Percentiles rank a stretch among this genome's conserved stretches.
phyloP scores from a whole-genome alignment of 805 yeast species.

The Suhomyces xylopsoci region DNA sequence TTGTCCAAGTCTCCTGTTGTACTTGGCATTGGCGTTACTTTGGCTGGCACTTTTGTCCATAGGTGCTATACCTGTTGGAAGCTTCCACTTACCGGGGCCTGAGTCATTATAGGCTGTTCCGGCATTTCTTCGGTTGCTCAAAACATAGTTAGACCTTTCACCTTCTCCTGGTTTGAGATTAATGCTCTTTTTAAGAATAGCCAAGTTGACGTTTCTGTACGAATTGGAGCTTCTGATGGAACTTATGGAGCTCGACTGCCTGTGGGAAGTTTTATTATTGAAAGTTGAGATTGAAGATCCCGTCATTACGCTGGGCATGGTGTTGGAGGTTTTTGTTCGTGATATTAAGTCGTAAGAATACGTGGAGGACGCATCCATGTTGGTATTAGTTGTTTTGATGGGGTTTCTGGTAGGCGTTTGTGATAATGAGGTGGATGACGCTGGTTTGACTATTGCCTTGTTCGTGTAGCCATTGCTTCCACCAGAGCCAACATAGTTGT shows the following conservation, averaged over 20 bases:
- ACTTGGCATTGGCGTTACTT: conserved; percentile 18
- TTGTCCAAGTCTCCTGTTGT: conserved; percentile 22
- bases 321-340: conserved; percentile 7
- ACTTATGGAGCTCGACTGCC: conserved; percentile 31
- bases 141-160: conserved; percentile 49
- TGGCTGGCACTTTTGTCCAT: conserved; percentile 21
- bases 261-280: conserved; percentile 9
- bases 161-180: conserved; percentile 48
- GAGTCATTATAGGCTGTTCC: conserved; percentile 50
- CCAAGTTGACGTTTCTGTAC: conserved; percentile 34
- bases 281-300: conserved; percentile 1
- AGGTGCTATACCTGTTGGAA: conserved; percentile 56
- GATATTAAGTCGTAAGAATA: conserved; percentile 4
- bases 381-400: conserved; percentile 1
- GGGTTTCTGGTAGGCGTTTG: conserved; percentile 5
- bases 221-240: conserved; percentile 34
- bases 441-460: not conserved
- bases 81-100: conserved; percentile 45
- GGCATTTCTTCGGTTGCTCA: conserved; percentile 38
- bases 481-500: not conserved
- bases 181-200: conserved; percentile 34
- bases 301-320: conserved; percentile 1
- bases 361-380: conserved; percentile 5
- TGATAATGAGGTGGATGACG: not conserved
- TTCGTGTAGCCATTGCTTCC: not conserved